A percentile compares a stretch with the other conserved stretches of the same genome.
phyloP scores from a whole-genome alignment of 106 monocot species.

The Dioscorea alata region DNA sequence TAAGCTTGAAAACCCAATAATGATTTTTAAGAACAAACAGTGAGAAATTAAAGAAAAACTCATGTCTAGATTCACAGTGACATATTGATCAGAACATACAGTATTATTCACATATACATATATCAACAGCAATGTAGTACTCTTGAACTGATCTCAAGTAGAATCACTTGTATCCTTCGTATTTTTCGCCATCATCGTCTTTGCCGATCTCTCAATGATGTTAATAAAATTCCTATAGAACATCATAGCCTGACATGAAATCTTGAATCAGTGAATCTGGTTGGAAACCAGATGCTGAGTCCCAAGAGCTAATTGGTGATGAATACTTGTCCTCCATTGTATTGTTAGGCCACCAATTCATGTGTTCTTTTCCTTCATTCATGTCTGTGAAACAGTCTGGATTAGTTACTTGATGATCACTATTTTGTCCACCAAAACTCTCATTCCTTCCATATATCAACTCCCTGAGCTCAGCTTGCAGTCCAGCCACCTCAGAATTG shows the following conservation, averaged over 20 bases:
- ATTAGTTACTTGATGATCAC: constrained; percentile 5
- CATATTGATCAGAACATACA: not conserved
- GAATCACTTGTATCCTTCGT: not conserved
- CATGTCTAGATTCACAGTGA: not conserved
- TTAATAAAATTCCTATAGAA: constrained; percentile 1
- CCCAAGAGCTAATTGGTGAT: constrained; percentile 14
- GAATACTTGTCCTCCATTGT: not conserved
- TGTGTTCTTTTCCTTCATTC: constrained; percentile 3
- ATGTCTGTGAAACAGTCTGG: constrained; percentile 19
- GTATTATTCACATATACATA: constrained; percentile 17
- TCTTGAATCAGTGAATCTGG: constrained; percentile 20
- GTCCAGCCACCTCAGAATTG: constrained; percentile 9
- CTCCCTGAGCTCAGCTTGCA: constrained; percentile 17
- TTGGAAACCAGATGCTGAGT: constrained; percentile 9
- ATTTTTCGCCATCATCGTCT: not conserved
- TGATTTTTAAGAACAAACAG: too few relatives aligned
- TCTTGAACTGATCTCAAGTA: not conserved
- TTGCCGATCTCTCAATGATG: not conserved
- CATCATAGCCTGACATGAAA: constrained; percentile 16
- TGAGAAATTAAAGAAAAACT: too few relatives aligned
- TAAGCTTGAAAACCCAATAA: too few relatives aligned
- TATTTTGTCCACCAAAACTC: not conserved
- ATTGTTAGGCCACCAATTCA: constrained; percentile 10
- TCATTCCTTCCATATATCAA: constrained; percentile 19
- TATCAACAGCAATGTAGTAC: not conserved